These are phyloP conservation scores for Kodamaea suecica DNA, from an alignment of 1,139 yeast genomes.

Conservation along the genomic window DNA sequence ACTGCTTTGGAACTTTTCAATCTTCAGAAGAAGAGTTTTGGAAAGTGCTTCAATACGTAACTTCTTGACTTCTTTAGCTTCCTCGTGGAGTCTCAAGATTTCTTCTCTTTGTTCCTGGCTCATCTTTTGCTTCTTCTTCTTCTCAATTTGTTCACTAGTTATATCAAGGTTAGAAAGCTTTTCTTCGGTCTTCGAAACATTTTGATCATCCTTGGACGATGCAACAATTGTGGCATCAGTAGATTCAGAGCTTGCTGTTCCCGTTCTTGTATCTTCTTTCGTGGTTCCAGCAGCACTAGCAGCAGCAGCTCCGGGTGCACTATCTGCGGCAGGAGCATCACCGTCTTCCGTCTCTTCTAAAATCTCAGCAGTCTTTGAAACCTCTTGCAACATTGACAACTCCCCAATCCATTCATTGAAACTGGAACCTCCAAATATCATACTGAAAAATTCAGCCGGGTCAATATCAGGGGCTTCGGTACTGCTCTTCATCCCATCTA, in stretches of 20 bases:
- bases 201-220: constrained; percentile 1
- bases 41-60: constrained; percentile 55
- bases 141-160: constrained; percentile 16
- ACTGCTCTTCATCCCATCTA: constrained; percentile 39
- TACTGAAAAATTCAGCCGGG: constrained; percentile 72
- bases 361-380: constrained; percentile 56
- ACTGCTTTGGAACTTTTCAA: constrained; percentile 36
- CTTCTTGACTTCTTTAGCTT: constrained; percentile 52
- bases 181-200: not conserved
- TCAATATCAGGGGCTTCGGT: constrained; percentile 21
- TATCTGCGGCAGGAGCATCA: constrained; percentile 1
- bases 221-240: constrained; percentile 1
- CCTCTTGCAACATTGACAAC: constrained; percentile 57
- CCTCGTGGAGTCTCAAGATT: constrained; percentile 49
- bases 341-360: constrained; percentile 24
- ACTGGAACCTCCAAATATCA: constrained; percentile 83
- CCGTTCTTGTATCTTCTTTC: constrained; percentile 10
- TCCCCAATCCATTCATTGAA: constrained; percentile 83
- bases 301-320: not conserved
- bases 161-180: constrained; percentile 3
- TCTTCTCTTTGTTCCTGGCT: constrained; percentile 55
- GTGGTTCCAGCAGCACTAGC: constrained; percentile 13
- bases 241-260: constrained; percentile 1
- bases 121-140: constrained; percentile 33
- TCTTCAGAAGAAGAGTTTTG: constrained; percentile 41